A percentile compares a stretch with the other conserved stretches of the same genome.
Conservation (phyloP, 2,329 filamentous ascomycete species). For the Cladophialophora yegresii region DNA sequence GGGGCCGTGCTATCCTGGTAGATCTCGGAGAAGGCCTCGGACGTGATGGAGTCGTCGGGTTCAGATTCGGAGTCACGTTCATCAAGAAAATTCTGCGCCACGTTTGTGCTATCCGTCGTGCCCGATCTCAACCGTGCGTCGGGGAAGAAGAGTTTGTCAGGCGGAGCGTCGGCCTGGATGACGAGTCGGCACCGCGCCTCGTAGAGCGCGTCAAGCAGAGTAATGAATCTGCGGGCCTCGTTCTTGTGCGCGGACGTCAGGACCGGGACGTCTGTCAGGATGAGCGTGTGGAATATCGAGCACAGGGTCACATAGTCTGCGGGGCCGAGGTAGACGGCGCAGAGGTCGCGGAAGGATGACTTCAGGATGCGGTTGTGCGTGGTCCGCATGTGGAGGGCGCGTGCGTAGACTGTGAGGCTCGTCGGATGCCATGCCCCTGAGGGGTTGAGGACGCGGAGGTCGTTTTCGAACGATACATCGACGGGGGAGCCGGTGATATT, state of each 20-base stretch:
- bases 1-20: conserved; percentile 76
- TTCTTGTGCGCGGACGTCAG: conserved; percentile 72
- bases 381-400: conserved; percentile 50
- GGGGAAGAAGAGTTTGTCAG: conserved; percentile 77
- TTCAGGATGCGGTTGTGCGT: conserved; percentile 57
- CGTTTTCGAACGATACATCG: conserved; percentile 12
- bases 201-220: conserved; percentile 76
- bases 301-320: conserved; percentile 83
- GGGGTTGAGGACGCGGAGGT: conserved; percentile 30
- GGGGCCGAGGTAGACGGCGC: conserved; percentile 66
- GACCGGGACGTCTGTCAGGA: conserved; percentile 69
- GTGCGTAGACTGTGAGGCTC: conserved; percentile 41
- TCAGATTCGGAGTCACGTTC: not conserved
- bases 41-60: conserved; percentile 57
- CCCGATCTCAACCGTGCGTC: conserved; percentile 46
- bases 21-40: conserved; percentile 70
- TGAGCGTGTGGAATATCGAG: conserved; percentile 75
- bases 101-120: not conserved
- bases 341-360: conserved; percentile 70
- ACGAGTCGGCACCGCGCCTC: conserved; percentile 78
- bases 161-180: conserved; percentile 66
- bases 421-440: conserved; percentile 27
- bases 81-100: not conserved
- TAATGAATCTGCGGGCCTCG: conserved; percentile 78
- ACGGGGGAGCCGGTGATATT: conserved; percentile 9